Conservation (phyloP, 2,329 filamentous ascomycete genomes). For the Trichoderma pleuroti region DNA sequence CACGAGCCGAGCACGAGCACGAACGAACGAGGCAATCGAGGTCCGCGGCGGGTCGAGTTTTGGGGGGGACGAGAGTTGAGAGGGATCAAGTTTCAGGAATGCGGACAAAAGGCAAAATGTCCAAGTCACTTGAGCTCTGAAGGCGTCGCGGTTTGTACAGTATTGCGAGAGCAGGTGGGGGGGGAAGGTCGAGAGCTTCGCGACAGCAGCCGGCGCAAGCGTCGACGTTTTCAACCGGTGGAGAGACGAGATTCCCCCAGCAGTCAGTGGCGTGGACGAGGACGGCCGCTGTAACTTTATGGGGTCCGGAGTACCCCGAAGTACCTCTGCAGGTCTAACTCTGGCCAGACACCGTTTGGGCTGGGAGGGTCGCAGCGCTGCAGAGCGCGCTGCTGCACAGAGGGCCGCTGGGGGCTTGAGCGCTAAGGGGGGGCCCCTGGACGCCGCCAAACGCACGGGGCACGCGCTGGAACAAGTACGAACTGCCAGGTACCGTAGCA, state of each 20-base stretch:
- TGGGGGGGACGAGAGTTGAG: background rate
- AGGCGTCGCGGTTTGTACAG: constrained; percentile 3
- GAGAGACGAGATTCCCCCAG: background rate
- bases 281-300: background rate
- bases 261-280: constrained; percentile 13
- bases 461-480: constrained; percentile 7
- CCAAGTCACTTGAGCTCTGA: constrained; percentile 8
- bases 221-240: constrained; percentile 19
- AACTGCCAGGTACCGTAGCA: constrained; percentile 17
- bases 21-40: background rate
- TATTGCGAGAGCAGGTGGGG: constrained; percentile 15
- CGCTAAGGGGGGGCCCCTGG: constrained; percentile 1
- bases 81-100: background rate
- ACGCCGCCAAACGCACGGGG: constrained; percentile 13
- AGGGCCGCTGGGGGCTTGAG: background rate
- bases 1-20: background rate
- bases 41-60: background rate
- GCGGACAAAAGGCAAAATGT: background rate
- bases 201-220: constrained; percentile 13
- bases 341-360: background rate
- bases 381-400: background rate
- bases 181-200: constrained; percentile 12
- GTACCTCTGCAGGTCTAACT: constrained; percentile 4
- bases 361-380: background rate
- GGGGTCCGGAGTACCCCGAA: constrained; percentile 21